Conservation (phyloP, 1,284 basidiomycete species). For the Sanghuangporus baumii region DNA sequence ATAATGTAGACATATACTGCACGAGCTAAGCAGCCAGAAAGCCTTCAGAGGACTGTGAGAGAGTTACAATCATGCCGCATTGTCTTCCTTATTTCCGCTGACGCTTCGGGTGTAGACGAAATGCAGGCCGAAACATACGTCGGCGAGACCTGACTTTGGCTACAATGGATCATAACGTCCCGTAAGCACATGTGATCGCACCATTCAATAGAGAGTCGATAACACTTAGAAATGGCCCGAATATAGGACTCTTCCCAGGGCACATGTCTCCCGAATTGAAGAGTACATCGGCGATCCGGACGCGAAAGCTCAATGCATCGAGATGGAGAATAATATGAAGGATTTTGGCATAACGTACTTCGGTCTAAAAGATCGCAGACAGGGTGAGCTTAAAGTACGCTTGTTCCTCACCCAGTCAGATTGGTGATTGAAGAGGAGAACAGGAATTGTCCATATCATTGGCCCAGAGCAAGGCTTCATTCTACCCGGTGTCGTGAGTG, state of each 20-base stretch:
- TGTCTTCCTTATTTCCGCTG: neutral
- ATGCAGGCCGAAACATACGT: conserved; percentile 77
- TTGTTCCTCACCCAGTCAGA: neutral
- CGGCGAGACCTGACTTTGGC: conserved; percentile 92
- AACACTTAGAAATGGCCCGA: neutral
- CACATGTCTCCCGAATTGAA: conserved; percentile 71
- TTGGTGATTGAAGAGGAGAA: conserved; percentile 53
- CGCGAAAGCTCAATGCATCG: conserved; percentile 83
- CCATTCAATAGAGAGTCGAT: too few relatives aligned
- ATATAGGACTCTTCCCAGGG: conserved; percentile 75
- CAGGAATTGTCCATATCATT: conserved; percentile 93
- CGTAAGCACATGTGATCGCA: conserved; percentile 71
- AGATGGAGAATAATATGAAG: conserved; percentile 92
- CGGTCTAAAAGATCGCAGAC: conserved; percentile 85
- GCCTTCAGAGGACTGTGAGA: conserved; percentile 90
- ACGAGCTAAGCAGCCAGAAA: conserved; percentile 95
- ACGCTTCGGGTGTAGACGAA: conserved; percentile 45
- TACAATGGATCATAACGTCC: conserved; percentile 94
- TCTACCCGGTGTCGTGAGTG: conserved; percentile 91
- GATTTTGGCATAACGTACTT: conserved; percentile 95
- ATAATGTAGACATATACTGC: conserved; percentile 74
- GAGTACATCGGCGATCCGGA: conserved; percentile 87
- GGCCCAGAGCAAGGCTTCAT: conserved; percentile 97
- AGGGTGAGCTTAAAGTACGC: conserved; percentile 46
- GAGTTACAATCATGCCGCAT: neutral